Evolutionary conservation across 2,329 filamentous ascomycete genomes (phyloP), one percentile per base, ranked within the genome.

Genomic region (Monilinia fructicola): DNA sequence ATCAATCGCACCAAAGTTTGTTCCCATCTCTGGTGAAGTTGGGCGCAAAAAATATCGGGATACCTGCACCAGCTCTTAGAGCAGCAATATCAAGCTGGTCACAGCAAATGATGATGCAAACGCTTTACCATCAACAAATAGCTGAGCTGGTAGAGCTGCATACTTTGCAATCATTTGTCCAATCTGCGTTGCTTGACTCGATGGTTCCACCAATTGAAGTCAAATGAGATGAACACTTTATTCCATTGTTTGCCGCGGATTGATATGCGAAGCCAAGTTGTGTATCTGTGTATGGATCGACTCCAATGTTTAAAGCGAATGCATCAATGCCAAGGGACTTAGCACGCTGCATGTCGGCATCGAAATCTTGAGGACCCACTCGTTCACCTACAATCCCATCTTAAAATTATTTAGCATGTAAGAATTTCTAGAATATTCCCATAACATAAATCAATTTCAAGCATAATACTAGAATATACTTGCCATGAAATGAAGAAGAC

Each of bases 91-190:
- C 72, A 0, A 78, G 69, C 0, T 81, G 82, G 73, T 84, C 82
- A 64, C 84, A 2, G 82, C 83, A n/a, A 80, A 82, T 6, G 83
- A 82, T 21, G 83, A 75, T 1, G 82, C 78, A 68, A 78, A 76
- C 46, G 72, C 71, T 26, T 79, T 75, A 3, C 58, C 66, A 54
- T 72, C 60, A 68, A 77, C 73, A 53, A 75, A 76, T 52, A 78
- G 74, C 31, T 80, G 76, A 1, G 78, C 77, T n/a, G 72, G 56
- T 35, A 74, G 73, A 21, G 67, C 65, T 28, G 73, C 74, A 61
- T 75, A 75, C 38, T 71, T 68, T 23, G 75, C 72, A 60, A 77
- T 73, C 48, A 69, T 73, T 11, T 70, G 53, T 4, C 70, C 71
- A 44, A 77, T 75, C 58, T 67, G 66, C 11, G 55, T 38, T 14